A percentile compares a stretch with the other conserved stretches of the same genome.
Conservation (phyloP, 2,329 filamentous ascomycete genomes). For the Colletotrichum noveboracense region DNA sequence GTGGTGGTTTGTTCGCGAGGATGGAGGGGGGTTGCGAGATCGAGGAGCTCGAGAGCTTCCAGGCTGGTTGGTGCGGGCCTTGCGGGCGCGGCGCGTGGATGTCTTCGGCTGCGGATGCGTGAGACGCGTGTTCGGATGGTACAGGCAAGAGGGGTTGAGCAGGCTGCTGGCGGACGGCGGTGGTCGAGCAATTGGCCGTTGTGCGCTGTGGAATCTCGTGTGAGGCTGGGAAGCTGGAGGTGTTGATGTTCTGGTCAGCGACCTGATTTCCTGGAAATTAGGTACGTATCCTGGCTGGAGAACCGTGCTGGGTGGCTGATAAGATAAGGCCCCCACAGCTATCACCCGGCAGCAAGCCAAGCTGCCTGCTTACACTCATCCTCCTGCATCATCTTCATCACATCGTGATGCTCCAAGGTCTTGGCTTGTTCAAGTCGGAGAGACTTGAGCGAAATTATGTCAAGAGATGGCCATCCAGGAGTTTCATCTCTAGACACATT, state of each 20-base stretch:
- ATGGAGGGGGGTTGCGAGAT: background rate
- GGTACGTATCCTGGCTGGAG: background rate
- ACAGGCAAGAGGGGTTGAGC: background rate
- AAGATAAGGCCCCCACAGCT: slow-evolving; percentile 3
- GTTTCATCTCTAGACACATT: too few relatives aligned
- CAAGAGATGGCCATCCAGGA: background rate
- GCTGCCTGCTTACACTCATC: background rate
- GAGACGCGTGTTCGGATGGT: background rate
- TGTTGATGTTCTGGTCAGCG: background rate
- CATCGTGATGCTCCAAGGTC: background rate
- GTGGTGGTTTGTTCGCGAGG: background rate
- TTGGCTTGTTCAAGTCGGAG: background rate
- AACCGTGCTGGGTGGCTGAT: background rate
- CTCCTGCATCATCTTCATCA: background rate
- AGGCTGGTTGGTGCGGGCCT: background rate
- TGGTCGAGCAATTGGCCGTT: background rate
- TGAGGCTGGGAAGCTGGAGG: background rate
- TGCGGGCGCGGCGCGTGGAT: background rate
- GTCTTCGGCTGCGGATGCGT: background rate
- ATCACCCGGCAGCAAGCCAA: background rate
- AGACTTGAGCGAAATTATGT: background rate
- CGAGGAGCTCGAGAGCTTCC: background rate
- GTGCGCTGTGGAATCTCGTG: background rate
- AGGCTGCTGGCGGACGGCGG: background rate
- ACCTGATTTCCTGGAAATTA: background rate